Evolutionary conservation across 192 early-diverging fungal species (phyloP), one percentile per base, ranked within the genome.

Genomic region (Dissophora globulifera): DNA sequence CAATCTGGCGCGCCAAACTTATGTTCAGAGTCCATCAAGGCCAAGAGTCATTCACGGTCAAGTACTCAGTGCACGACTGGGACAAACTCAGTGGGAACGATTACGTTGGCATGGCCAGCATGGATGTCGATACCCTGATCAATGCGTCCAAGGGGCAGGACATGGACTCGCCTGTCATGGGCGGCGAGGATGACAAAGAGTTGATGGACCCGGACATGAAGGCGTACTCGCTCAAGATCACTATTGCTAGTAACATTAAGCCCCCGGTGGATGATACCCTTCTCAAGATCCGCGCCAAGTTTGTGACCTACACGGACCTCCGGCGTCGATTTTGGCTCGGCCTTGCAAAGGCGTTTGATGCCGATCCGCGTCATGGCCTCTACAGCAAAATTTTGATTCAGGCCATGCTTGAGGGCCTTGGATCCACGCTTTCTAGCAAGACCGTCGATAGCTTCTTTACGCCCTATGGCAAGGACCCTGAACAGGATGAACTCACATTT

Each of bases 241-340:
- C 41, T 3, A 27, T 76, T 19, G 56, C 62, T 12, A 61, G 42
- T 23, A 76, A 67, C 17, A 66, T 76, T 25, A 76, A 76, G 13
- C 42, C 40, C 9, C 55, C 42, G 13, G 29, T 42, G 0, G 57
- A 53, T 46, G 80, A 50, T 32, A 72, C 91, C 1, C 76, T 69
- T 2, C 61, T 94, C 25, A 78, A 72, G 20, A 58, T 93, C 41
- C 82, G 79, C 38, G 83, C 85, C 29, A 86, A 85, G 42, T 94
- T 91, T 82, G 81, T 90, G n/a, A 89, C 93, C 12, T 92, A 91
- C 63, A 81, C 80, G 19, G 75, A 79, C 17, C 66, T 93, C 12
- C 80, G 93, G 20, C 76, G 82, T 40, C 89, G 90, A 67, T 94
- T 93, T 65, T 94, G 90, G 89, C 68, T 87, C 4, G 87, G 88